Conservation (phyloP, 371 early-diverging fungal genomes). For the Funneliformis caledonium region DNA sequence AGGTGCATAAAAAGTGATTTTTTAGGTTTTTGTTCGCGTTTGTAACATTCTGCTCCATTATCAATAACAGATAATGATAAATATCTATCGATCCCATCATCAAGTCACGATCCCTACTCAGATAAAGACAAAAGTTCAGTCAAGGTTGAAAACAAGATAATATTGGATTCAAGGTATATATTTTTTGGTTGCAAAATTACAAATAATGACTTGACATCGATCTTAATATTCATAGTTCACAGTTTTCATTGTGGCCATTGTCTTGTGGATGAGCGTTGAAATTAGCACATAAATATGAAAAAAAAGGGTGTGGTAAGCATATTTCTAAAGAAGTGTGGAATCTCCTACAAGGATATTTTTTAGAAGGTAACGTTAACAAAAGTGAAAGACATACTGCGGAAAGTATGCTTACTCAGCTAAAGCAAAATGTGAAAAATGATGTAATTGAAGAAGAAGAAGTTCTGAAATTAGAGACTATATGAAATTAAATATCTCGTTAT, state of each 20-base stretch:
- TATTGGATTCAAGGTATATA: too few species aligned
- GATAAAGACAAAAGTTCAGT: too few species aligned
- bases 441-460: neutral
- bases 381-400: neutral
- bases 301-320: neutral
- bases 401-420: neutral
- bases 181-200: too few species aligned
- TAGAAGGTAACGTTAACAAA: neutral
- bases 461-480: slow-evolving; percentile 10
- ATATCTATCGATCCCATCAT: too few species aligned
- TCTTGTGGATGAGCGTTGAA: neutral
- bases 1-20: too few species aligned
- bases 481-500: too few species aligned
- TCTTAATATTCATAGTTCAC: neutral
- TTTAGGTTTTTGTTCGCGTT: too few species aligned
- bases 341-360: slow-evolving; percentile 11
- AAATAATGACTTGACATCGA: neutral
- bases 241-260: neutral
- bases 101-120: too few species aligned
- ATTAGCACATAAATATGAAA: neutral
- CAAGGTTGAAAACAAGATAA: too few species aligned
- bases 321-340: slow-evolving; percentile 2
- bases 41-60: too few species aligned
- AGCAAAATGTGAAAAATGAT: neutral
- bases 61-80: too few species aligned